These are phyloP conservation scores for Phylloporus sp. DNA, from an alignment of 1,284 basidiomycete genomes.

Conservation along the genomic window DNA sequence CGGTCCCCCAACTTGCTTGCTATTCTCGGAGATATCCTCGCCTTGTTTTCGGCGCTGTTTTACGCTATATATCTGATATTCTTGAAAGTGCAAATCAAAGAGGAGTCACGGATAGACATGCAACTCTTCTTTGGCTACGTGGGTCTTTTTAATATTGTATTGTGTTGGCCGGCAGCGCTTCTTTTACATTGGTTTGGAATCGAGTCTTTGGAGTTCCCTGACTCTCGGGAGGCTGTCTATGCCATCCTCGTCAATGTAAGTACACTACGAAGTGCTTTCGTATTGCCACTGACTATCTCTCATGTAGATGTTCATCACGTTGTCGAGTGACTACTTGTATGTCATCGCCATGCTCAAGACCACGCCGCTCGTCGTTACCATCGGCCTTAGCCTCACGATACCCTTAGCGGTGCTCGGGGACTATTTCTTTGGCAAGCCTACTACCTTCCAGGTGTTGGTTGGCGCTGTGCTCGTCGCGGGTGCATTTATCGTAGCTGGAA, in stretches of 20 bases:
- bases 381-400: conserved; percentile 96
- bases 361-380: conserved; percentile 90
- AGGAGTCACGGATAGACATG: conserved; percentile 90
- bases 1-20: conserved; percentile 37
- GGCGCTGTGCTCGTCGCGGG: conserved; percentile 74
- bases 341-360: conserved; percentile 96
- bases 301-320: conserved; percentile 82
- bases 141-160: conserved; percentile 87
- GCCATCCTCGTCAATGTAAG: conserved; percentile 82
- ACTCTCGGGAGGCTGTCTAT: conserved; percentile 61
- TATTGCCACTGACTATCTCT: not conserved
- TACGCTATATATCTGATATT: conserved; percentile 94
- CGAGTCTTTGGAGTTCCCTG: conserved; percentile 83
- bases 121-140: conserved; percentile 95
- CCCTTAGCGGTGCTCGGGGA: conserved; percentile 88
- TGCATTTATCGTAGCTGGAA: conserved; percentile 73
- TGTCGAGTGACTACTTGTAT: conserved; percentile 88
- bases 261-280: conserved; percentile 11
- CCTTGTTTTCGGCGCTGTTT: conserved; percentile 83
- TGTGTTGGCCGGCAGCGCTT: conserved; percentile 84
- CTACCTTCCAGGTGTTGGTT: conserved; percentile 63
- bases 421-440: conserved; percentile 66
- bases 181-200: conserved; percentile 80
- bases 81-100: conserved; percentile 86
- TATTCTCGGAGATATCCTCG: conserved; percentile 80